Evolutionary conservation across 495 filamentous ascomycete genomes (phyloP), one percentile per base, ranked within the genome.

Genomic region (Aspergillus bridgeri): DNA sequence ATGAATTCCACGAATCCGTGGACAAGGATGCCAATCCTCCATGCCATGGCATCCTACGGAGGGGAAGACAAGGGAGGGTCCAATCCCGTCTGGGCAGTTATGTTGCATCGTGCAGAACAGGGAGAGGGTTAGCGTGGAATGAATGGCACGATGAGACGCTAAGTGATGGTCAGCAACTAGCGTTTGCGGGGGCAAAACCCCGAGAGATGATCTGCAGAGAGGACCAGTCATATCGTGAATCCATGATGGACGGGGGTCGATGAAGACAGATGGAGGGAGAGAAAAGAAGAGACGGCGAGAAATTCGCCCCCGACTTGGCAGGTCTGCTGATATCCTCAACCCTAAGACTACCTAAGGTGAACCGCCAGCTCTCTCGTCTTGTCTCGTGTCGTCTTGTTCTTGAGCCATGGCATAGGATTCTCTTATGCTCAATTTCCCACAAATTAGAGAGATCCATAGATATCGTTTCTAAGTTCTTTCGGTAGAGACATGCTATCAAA

Each of bases 1-100:
- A 58, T 38, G 19, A 48, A 64, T 60, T 58, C 61, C 61, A 64
- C 58, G 58, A 64, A 64, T 64, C 61, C 61, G 20, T 47, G 29
- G 23, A 13, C 20, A 27, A 19, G 19, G 33, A n/a, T 23, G 29
- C 21, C 6, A 50, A 15, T 9, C 13, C 11, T 7, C 22, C 23
- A 23, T 15, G 48, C 18, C 27, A n/a, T 11, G 38, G 42, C 22
- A 50, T 1, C 21, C 9, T 6, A 18, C 45, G 18, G 45, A 23
- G 22, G 45, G 45, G 18, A 20, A 47, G 45, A 21, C 19, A 23
- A 20, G 24, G 48, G 48, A 50, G 24, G 48, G 29, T 50, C 48
- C 1, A 23, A 50, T 50, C 48, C 48, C 48, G 48, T 50, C 48
- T 50, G 48, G 48, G 48, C 48, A 24, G 18, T 6, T 22, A 9